phyloP scores from a whole-genome alignment of 352 stramenopile genomes.

The Phytophthora tentaculata region DNA sequence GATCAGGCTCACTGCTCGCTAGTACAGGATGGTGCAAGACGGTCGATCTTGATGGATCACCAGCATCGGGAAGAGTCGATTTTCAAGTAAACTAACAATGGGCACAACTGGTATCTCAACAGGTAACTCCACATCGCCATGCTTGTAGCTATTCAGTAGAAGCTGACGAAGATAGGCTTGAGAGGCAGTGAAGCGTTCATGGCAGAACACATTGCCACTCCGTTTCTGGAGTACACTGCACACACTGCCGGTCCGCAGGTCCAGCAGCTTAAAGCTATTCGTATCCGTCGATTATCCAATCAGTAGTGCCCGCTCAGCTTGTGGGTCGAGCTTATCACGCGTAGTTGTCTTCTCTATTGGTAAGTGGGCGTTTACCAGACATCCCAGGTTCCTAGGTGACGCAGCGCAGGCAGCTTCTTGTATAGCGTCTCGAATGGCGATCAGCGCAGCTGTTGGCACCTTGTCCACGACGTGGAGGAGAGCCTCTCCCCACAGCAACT shows the following conservation, averaged over 20 bases:
- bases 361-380: slow-evolving; percentile 17
- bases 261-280: slow-evolving; percentile 27
- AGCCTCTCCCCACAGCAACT: slow-evolving; percentile 25
- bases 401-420: slow-evolving; percentile 13
- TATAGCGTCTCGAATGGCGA: slow-evolving; percentile 22
- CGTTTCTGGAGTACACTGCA: slow-evolving; percentile 9
- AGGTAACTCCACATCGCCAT: slow-evolving; percentile 6
- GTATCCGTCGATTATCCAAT: slow-evolving; percentile 11
- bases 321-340: slow-evolving; percentile 18
- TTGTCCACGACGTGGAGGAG: slow-evolving; percentile 13
- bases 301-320: slow-evolving; percentile 6
- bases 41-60: background rate
- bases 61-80: slow-evolving; percentile 5
- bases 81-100: slow-evolving; percentile 5
- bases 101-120: slow-evolving; percentile 5
- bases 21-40: background rate
- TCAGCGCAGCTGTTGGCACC: slow-evolving; percentile 1
- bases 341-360: slow-evolving; percentile 1
- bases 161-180: slow-evolving; percentile 7
- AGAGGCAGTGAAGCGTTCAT: slow-evolving; percentile 14
- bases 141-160: slow-evolving; percentile 8
- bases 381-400: slow-evolving; percentile 17
- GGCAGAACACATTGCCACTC: slow-evolving; percentile 14
- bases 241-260: slow-evolving; percentile 11
- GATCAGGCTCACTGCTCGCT: background rate